Evolutionary conservation across 2,329 filamentous ascomycete species (phyloP), one percentile per base, ranked within the genome.

Genomic region (Penicillium sp.): DNA sequence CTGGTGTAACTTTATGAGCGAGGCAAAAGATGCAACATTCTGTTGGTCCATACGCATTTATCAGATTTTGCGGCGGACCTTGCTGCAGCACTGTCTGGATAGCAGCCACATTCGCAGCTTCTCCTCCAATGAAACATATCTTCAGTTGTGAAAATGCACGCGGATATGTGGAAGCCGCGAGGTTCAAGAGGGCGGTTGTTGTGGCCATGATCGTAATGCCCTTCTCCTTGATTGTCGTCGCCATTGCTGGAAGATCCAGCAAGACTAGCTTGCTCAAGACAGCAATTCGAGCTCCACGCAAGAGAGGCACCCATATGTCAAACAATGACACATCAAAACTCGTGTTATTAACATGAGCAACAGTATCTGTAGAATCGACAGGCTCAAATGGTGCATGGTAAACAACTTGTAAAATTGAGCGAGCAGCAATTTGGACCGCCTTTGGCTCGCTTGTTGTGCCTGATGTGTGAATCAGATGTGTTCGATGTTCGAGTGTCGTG

Each of bases 321-420:
- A 67, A 65, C 14, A 68, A 51, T 3, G 65, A 56, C 3, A 68
- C 57, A 40, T 68, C 66, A 41, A 68, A 68, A n/a, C 63, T 60
- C 33, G 57, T 56, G 31, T 58, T 67, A 37, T 65, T 65, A 20
- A 57, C 50, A 43, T 66, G 59, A 2, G 55, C 62, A 5, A 68
- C 61, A 0, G 44, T 37, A 45, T 67, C 62, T 1, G 40, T 42
- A 2, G 31, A 18, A 4, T 20, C 14, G 9, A 67, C 40, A 6
- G 27, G 27, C 27, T 58, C 54, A 33, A 62, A 56, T 0, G 64
- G 61, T 7, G 62, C 56, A 23, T 62, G 53, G n/a, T 37, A 55
- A 1, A 57, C 63, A 15, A 68, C 53, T 15, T 67, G 57, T 18
- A 67, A 11, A 2, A 68, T 58, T 1, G 56, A 58, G 15, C 56